Percentiles rank a stretch among this genome's conserved stretches.
phyloP scores from a whole-genome alignment of 208 protist species.

The Novymonas esmeraldas region DNA sequence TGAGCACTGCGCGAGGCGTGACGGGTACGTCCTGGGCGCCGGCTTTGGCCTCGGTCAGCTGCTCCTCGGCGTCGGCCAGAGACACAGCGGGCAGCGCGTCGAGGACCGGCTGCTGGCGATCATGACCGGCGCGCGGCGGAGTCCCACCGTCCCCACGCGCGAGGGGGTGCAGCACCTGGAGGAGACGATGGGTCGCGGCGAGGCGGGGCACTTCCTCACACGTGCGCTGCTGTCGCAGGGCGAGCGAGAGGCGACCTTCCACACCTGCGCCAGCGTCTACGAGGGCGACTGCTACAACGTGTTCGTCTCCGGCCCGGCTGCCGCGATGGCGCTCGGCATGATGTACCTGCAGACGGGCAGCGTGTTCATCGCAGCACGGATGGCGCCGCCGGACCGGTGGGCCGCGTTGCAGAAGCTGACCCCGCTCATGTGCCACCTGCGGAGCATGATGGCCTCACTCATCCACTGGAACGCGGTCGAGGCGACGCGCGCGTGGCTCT shows the following conservation, averaged over 20 bases:
- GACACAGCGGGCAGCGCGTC: constrained; percentile 51
- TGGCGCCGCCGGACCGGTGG: constrained; percentile 55
- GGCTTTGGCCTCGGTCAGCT: constrained; percentile 81
- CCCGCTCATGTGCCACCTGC: constrained; percentile 74
- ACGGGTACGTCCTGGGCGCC: constrained; percentile 78
- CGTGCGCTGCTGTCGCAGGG: constrained; percentile 53
- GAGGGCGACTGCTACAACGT: constrained; percentile 86
- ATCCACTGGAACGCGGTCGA: constrained; percentile 64
- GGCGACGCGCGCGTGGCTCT: constrained; percentile 55
- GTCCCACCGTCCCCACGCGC: constrained; percentile 46
- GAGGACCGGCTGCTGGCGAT: constrained; percentile 73
- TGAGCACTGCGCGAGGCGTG: constrained; percentile 82
- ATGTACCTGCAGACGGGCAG: constrained; percentile 78
- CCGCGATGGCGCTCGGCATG: constrained; percentile 73
- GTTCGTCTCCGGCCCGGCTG: constrained; percentile 61
- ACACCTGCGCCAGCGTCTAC: constrained; percentile 67
- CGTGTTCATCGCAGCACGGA: constrained; percentile 43
- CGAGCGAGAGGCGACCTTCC: constrained; percentile 41
- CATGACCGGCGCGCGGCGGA: constrained; percentile 66
- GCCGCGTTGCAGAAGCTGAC: constrained; percentile 70
- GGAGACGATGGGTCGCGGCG: constrained; percentile 52
- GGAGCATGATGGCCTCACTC: constrained; percentile 74
- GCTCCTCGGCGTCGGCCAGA: constrained; percentile 65
- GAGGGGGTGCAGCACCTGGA: constrained; percentile 61
- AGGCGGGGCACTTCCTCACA: constrained; percentile 62